phyloP scores from a whole-genome alignment of 2,329 filamentous ascomycete genomes.

The Fusarium oligoseptatum region DNA sequence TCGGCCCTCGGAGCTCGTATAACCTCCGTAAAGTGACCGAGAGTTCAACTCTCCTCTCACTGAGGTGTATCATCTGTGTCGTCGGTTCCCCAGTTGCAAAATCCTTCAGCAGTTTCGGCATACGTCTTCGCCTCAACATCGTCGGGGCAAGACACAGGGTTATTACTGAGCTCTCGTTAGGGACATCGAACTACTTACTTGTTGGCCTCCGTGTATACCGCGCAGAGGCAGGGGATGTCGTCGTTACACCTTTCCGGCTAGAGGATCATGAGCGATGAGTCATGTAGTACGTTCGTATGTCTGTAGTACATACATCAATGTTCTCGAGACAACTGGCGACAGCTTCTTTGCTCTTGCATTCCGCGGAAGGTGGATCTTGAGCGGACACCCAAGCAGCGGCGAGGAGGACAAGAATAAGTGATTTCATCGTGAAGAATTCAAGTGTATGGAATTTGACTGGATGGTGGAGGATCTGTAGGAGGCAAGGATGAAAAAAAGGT shows the following conservation, averaged over 20 bases:
- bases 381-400: background rate
- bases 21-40: background rate
- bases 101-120: background rate
- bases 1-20: background rate
- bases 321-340: background rate
- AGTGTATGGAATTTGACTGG: background rate
- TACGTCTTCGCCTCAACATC: background rate
- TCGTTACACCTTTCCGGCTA: background rate
- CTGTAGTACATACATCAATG: background rate
- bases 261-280: background rate
- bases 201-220: background rate
- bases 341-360: background rate
- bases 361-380: background rate
- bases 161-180: too few relatives aligned
- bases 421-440: background rate
- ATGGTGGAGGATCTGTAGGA: background rate
- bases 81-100: background rate
- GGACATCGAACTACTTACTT: background rate
- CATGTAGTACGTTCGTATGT: accelerated
- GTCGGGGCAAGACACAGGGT: background rate
- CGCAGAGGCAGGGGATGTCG: background rate
- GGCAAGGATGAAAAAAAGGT: background rate
- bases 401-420: background rate
- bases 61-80: background rate
- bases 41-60: background rate